These are phyloP conservation scores for Phytophthora ramorum DNA, from an alignment of 352 stramenopile species.

Conservation along the genomic window DNA sequence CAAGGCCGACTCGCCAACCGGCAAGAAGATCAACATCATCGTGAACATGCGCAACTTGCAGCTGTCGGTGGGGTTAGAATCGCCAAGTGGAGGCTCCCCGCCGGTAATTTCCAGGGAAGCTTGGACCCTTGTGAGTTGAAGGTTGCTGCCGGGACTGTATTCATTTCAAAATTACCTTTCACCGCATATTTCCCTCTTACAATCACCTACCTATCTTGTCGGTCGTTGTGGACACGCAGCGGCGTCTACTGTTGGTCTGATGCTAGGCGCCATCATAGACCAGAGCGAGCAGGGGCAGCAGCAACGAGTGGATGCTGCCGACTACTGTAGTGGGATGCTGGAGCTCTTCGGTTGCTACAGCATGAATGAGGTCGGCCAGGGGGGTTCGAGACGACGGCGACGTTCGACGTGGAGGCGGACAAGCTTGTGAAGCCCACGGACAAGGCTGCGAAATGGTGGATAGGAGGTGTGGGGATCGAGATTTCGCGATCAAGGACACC, in stretches of 20 bases:
- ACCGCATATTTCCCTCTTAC: neutral
- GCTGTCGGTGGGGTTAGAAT: constrained; percentile 16
- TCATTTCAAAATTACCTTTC: no score
- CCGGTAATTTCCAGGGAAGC: constrained; percentile 10
- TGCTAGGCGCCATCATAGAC: neutral
- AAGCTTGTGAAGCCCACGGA: constrained; percentile 95
- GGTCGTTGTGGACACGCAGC: no score
- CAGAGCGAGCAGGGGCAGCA: neutral
- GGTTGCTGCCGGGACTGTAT: no score
- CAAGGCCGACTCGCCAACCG: constrained; percentile 1
- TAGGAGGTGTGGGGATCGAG: constrained; percentile 44
- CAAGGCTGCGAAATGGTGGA: constrained; percentile 97
- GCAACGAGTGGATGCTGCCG: neutral
- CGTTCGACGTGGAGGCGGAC: constrained; percentile 87
- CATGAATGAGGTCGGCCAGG: constrained; percentile 93
- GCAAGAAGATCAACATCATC: constrained; percentile 49
- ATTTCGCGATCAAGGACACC: no score
- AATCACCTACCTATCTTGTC: neutral
- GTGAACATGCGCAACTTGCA: constrained; percentile 52
- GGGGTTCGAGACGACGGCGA: constrained; percentile 95
- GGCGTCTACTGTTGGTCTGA: neutral
- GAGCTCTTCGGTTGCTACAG: constrained; percentile 87
- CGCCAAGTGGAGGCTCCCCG: neutral
- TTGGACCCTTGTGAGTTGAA: constrained; percentile 22
- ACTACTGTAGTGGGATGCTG: no score